Evolutionary conservation across 352 stramenopile genomes (phyloP).

Genomic region (Pythium phragmiticola): DNA sequence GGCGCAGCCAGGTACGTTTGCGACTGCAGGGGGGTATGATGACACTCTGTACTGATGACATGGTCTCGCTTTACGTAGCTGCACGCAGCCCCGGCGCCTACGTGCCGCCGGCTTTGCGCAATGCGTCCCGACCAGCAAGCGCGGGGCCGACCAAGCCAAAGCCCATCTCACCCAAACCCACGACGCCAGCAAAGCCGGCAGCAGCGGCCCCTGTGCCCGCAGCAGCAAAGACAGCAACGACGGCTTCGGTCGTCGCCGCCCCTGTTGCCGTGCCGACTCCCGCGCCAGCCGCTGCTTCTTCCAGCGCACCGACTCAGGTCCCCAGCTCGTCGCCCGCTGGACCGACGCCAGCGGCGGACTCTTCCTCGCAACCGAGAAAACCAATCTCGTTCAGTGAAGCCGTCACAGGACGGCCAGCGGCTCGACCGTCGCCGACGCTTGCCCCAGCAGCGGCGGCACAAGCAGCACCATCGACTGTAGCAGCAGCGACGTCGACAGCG

Average conservation of each 20-base stretch:
- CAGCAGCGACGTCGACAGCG: not conserved
- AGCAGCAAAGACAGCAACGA: not conserved
- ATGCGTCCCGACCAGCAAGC: conserved; percentile 41
- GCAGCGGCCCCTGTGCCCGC: not conserved
- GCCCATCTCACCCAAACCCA: conserved; percentile 17
- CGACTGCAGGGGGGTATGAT: not conserved
- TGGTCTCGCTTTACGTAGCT: conserved; percentile 2
- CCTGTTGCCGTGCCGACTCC: not conserved
- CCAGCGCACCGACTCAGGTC: conserved; percentile 3
- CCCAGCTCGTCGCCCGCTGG: not conserved
- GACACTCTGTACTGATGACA: too few species aligned
- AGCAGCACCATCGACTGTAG: not conserved
- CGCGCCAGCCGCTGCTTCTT: not conserved
- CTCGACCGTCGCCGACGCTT: conserved; percentile 6
- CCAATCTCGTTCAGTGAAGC: conserved; percentile 74
- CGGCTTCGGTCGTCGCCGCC: not conserved
- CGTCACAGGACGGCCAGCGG: conserved; percentile 43
- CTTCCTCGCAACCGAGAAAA: conserved; percentile 32
- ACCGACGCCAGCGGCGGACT: not conserved
- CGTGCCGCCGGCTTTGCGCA: conserved; percentile 65
- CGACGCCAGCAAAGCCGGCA: not conserved
- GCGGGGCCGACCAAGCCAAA: conserved; percentile 24
- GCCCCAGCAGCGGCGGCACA: conserved; percentile 1
- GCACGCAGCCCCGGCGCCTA: conserved; percentile 48
- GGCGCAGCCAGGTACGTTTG: conserved; percentile 18